Percentiles rank a stretch among this genome's conserved stretches.
These are phyloP conservation scores for Aspergillus puulaauensis DNA, from an alignment of 2,329 filamentous ascomycete genomes.

Conservation along the genomic window DNA sequence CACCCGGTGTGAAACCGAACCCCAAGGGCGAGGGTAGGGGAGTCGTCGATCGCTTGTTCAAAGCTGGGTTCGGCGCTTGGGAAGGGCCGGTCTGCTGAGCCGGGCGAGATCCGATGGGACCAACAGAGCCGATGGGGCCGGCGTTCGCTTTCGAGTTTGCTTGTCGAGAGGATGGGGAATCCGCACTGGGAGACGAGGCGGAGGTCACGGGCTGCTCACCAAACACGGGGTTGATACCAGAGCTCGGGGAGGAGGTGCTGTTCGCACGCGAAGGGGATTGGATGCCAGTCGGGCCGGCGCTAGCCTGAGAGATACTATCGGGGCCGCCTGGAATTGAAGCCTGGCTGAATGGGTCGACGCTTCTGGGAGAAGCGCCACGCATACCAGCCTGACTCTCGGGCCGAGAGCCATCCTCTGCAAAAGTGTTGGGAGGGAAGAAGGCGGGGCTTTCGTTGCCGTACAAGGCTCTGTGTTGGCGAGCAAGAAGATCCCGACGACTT, in stretches of 20 bases:
- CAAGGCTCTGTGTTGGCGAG: conserved; percentile 89
- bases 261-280: conserved; percentile 69
- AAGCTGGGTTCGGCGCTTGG: conserved; percentile 53
- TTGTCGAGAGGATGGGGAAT: conserved; percentile 70
- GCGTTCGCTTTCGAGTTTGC: conserved; percentile 56
- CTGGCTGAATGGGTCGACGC: conserved; percentile 70
- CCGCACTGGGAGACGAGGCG: conserved; percentile 74
- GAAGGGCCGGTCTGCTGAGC: conserved; percentile 54
- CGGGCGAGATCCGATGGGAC: conserved; percentile 90
- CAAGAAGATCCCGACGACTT: conserved; percentile 91
- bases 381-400: conserved; percentile 64
- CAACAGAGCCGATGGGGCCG: conserved; percentile 65
- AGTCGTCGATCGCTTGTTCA: conserved; percentile 83
- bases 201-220: conserved; percentile 73
- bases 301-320: conserved; percentile 52
- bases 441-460: conserved; percentile 73
- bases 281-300: conserved; percentile 40
- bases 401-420: conserved; percentile 68
- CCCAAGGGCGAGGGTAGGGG: conserved; percentile 87
- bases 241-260: conserved; percentile 75
- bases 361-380: conserved; percentile 76
- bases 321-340: conserved; percentile 47
- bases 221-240: conserved; percentile 47
- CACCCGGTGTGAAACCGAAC: conserved; percentile 65
- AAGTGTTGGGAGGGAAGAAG: conserved; percentile 66